Base-by-base conservation (phyloP, 805 yeast species). In the Candida boidinii region DNA sequence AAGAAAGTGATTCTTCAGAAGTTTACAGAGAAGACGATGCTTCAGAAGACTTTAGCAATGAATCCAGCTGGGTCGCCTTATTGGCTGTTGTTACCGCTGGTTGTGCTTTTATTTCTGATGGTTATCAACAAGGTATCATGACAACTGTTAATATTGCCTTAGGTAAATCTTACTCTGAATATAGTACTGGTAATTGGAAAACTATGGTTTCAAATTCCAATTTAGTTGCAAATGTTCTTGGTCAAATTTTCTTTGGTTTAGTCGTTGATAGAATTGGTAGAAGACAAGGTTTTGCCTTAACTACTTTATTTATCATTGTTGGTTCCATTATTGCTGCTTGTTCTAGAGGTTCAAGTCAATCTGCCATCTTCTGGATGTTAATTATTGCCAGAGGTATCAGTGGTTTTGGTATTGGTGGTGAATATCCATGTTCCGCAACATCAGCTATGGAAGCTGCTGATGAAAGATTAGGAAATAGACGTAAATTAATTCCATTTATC, bases 331-430 rank as follows among this genome's bases (percentile, higher is more conserved):
- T 76, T 63, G 67, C 76, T 47, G 73, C 79, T 13, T 77, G 80
- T 22, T 51, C 79, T 28, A 73, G 74, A 56, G 82, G 82, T 25
- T 46, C 39, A 2, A 42, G 74, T 13, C 31, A 33, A n/a, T 36
- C 54, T 9, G 71, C 71, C 7, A 53, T 69, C 58, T 62, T 70
- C 39, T 69, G 75, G 75, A 67, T 68, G 78, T 59, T 81, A 46
- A 71, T 76, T 29, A 74, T 81, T n/a, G 62, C 73, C 39, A 66
- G 90, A 53, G 90, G 90, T 45, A 66, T 79, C 8, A 73, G 80
- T 30, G 94, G 92, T 28, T 73, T 79, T 42, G 92, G 92, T 43
- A 73, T 76, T 38, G 83, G 82, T 39, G 82, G 80, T 19, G 83
- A 76, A 47, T 76, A 76, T 49, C 82, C 84, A 7, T 68, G 75